Conservation (phyloP, 768 basidiomycete genomes). For the Mycena vulgaris region DNA sequence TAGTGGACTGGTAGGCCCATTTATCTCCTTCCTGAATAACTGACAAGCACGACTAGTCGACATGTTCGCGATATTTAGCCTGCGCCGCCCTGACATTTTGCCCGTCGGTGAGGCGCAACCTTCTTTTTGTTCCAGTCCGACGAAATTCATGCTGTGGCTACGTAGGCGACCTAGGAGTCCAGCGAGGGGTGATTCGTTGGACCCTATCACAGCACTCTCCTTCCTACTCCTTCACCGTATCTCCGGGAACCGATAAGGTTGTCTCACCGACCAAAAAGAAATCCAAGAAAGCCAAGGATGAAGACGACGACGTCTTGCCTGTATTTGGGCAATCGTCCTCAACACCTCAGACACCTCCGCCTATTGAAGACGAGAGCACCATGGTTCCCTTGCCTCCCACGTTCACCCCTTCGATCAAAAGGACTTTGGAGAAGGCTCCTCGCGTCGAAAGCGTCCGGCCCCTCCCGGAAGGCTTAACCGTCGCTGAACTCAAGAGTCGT, state of each 20-base stretch:
- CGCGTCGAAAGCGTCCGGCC: conserved; percentile 45
- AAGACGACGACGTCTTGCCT: conserved; percentile 56
- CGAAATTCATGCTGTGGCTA: conserved; percentile 4
- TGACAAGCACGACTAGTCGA: conserved; percentile 65
- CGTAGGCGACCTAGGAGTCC: conserved; percentile 87
- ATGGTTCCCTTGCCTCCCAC: conserved; percentile 64
- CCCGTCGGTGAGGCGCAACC: conserved; percentile 63
- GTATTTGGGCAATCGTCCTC: conserved; percentile 39
- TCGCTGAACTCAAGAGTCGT: conserved; percentile 70
- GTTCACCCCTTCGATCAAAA: conserved; percentile 80
- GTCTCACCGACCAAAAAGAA: conserved; percentile 35
- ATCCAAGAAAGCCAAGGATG: conserved; percentile 39
- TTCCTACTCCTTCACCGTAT: conserved; percentile 61
- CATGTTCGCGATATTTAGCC: conserved; percentile 94
- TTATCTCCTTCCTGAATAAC: neutral
- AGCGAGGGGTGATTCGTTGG: conserved; percentile 81
- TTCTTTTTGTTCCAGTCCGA: conserved; percentile 41
- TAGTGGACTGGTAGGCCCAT: conserved; percentile 73
- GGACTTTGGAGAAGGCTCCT: conserved; percentile 60
- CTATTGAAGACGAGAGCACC: conserved; percentile 43
- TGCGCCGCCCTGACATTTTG: conserved; percentile 87
- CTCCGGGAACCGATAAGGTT: conserved; percentile 60
- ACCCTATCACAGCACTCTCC: conserved; percentile 74
- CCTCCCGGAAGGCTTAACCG: conserved; percentile 74
- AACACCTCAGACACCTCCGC: conserved; percentile 36